These are phyloP conservation scores for Thielaviopsis musarum DNA, from an alignment of 2,329 filamentous ascomycete species.

Conservation along the genomic window DNA sequence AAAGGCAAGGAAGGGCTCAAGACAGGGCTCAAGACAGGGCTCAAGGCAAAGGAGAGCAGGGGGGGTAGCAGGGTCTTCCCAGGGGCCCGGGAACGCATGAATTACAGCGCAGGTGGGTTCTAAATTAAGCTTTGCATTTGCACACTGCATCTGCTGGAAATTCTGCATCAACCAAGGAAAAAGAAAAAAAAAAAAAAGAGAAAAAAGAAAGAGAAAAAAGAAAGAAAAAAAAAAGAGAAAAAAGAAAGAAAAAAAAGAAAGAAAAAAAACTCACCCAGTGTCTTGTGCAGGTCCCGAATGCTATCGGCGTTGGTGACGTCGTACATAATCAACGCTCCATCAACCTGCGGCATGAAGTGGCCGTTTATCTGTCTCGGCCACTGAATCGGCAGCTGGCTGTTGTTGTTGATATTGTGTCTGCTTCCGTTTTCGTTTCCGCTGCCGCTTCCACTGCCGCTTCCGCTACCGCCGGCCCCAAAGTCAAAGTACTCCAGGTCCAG, in stretches of 20 bases:
- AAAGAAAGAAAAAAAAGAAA: not conserved
- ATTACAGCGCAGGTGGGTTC: not conserved
- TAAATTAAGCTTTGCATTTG: not conserved
- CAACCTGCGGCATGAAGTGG: conserved; percentile 54
- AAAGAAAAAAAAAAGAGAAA: not conserved
- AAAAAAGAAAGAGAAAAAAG: not conserved
- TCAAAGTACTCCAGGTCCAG: conserved; percentile 50
- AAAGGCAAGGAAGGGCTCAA: not conserved
- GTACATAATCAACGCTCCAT: conserved; percentile 75
- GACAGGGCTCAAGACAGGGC: too few relatives aligned
- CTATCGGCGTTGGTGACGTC: conserved; percentile 68
- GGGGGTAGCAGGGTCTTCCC: not conserved
- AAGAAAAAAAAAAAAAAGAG: not conserved
- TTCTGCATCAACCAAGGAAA: too few relatives aligned
- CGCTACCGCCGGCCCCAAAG: conserved; percentile 26
- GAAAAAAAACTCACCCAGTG: conserved; percentile 49
- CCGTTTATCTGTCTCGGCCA: conserved; percentile 56
- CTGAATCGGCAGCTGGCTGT: conserved; percentile 34
- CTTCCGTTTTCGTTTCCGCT: not conserved
- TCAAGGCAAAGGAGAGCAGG: too few relatives aligned
- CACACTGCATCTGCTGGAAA: not conserved
- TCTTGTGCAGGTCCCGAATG: conserved; percentile 55
- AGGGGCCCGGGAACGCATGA: not conserved
- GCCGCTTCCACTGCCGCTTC: not conserved
- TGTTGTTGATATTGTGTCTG: too few relatives aligned